A percentile compares a stretch with the other conserved stretches of the same genome.
Conservation (phyloP, 2,329 filamentous ascomycete genomes). For the Neofusicoccum kwambonambiense region DNA sequence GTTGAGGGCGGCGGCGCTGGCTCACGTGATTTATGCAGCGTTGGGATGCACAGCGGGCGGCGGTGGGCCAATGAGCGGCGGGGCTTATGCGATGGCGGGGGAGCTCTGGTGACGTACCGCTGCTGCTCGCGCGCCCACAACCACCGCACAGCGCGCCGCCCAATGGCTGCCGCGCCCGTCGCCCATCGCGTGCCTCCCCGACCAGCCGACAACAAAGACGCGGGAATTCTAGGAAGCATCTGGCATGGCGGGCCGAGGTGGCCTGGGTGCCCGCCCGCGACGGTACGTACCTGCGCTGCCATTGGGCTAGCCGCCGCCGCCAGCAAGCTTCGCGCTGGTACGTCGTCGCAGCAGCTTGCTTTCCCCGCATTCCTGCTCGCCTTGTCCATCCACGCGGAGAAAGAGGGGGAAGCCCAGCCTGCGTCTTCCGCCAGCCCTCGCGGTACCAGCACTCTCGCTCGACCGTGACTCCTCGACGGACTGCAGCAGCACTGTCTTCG, state of each 20-base stretch:
- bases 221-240: constrained; percentile 1
- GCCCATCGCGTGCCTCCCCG: not conserved
- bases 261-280: too few species aligned
- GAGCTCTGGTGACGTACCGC: not conserved
- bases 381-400: not conserved
- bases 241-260: not conserved
- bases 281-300: not conserved
- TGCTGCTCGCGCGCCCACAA: not conserved
- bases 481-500: not conserved
- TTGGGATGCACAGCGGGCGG: not conserved
- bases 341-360: not conserved
- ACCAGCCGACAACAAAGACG: constrained; percentile 2
- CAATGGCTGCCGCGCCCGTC: not conserved
- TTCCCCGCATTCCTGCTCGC: constrained; percentile 12
- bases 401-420: not conserved
- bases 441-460: not conserved
- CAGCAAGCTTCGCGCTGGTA: constrained; percentile 8
- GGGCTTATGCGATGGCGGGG: constrained; percentile 1
- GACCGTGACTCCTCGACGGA: not conserved
- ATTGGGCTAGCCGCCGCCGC: not conserved
- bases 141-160: not conserved
- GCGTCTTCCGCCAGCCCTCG: not conserved
- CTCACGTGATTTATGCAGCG: not conserved
- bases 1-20: not conserved
- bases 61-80: not conserved